phyloP scores from a whole-genome alignment of 2,329 filamentous ascomycete genomes.

The Pseudogymnoascus pannorum region DNA sequence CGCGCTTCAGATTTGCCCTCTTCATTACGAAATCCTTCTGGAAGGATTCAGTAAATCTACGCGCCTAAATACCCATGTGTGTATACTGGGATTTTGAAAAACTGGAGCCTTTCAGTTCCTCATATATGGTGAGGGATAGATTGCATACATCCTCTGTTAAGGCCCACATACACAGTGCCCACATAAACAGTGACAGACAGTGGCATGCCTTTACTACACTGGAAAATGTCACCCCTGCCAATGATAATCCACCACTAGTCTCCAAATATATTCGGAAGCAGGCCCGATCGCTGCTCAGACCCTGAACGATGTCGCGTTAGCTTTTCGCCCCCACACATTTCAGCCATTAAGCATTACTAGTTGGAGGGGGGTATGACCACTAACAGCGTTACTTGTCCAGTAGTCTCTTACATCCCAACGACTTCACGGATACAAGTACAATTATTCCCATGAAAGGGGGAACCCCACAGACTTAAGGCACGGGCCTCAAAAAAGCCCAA shows the following conservation, averaged over 20 bases:
- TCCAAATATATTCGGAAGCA: background rate
- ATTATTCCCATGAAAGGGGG: too few relatives aligned
- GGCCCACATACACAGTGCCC: too few relatives aligned
- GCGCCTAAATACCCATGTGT: background rate
- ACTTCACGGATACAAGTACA: too few relatives aligned
- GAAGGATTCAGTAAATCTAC: background rate
- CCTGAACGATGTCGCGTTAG: background rate
- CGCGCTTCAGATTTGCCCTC: background rate
- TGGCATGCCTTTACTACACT: background rate
- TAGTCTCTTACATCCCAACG: background rate
- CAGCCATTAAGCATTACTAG: background rate
- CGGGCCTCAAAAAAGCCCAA: background rate
- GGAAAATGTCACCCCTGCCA: background rate
- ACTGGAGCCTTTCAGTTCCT: background rate
- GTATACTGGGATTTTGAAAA: background rate
- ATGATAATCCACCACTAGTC: background rate
- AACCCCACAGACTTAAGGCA: background rate
- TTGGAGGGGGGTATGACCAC: background rate
- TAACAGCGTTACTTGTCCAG: background rate
- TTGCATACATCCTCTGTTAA: too few relatives aligned
- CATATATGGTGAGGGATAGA: too few relatives aligned
- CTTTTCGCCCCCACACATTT: background rate
- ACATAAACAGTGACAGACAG: background rate
- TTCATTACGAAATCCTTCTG: background rate
- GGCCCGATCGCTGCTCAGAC: background rate